These are phyloP conservation scores for Orychophragmus violaceus DNA, from an alignment of 345 rosid genomes.

Conservation along the genomic window DNA sequence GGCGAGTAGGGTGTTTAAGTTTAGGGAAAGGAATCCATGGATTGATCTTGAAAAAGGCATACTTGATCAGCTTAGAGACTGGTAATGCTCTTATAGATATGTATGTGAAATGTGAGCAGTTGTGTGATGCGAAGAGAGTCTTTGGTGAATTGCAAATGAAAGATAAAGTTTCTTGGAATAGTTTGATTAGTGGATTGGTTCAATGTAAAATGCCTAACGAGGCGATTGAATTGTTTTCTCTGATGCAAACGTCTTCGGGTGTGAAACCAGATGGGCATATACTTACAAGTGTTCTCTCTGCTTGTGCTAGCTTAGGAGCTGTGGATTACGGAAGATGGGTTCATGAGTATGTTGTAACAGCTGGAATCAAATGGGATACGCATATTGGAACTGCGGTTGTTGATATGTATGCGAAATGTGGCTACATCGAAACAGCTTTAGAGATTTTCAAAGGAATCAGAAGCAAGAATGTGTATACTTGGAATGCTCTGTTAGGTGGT, in stretches of 20 bases:
- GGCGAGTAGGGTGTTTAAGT: constrained; percentile 32
- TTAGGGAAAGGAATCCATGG: constrained; percentile 39
- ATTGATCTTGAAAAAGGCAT: constrained; percentile 25
- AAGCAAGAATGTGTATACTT: constrained; percentile 37
- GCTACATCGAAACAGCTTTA: constrained; percentile 37
- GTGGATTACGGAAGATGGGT: constrained; percentile 48
- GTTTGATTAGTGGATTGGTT: constrained; percentile 42
- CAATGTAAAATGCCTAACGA: constrained; percentile 33
- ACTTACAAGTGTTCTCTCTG: constrained; percentile 45
- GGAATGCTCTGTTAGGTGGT: constrained; percentile 41
- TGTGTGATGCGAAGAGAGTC: constrained; percentile 35
- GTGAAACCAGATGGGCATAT: constrained; percentile 38
- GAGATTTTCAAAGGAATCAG: constrained; percentile 29
- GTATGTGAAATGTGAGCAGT: constrained; percentile 41
- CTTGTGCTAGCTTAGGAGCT: constrained; percentile 44
- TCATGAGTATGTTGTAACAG: constrained; percentile 33
- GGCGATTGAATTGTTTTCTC: constrained; percentile 34
- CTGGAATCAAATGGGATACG: constrained; percentile 35
- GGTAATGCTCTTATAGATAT: constrained; percentile 46
- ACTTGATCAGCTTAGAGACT: constrained; percentile 23
- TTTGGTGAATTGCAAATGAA: constrained; percentile 34
- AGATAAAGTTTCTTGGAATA: constrained; percentile 47
- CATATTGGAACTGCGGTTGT: constrained; percentile 38
- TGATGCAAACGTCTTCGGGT: constrained; percentile 32
- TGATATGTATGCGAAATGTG: constrained; percentile 48